Conservation (phyloP, 305 asterid species). For the Andrographis paniculata region DNA sequence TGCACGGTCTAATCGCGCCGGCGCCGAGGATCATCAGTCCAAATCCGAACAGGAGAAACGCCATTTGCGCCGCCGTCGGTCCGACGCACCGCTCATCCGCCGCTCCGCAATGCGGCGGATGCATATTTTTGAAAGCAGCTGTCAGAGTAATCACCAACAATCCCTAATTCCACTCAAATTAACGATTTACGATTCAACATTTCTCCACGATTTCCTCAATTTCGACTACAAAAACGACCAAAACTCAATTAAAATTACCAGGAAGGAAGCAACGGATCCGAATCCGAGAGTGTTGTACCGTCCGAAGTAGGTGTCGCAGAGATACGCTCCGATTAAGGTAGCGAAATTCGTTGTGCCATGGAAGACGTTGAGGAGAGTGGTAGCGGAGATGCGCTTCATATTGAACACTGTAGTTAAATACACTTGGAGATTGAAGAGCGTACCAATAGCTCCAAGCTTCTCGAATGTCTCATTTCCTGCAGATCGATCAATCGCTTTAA, state of each 20-base stretch:
- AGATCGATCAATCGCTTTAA: neutral
- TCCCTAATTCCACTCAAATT: conserved; percentile 14
- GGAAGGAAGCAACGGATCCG: conserved; percentile 23
- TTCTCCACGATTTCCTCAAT: neutral
- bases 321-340: conserved; percentile 23
- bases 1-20: conserved; percentile 50
- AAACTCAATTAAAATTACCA: conserved; percentile 11
- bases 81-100: conserved; percentile 27
- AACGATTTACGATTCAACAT: neutral
- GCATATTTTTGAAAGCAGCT: conserved; percentile 27
- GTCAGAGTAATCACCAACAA: conserved; percentile 19
- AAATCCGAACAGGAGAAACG: conserved; percentile 30
- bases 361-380: conserved; percentile 24
- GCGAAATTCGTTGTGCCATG: conserved; percentile 28
- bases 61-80: conserved; percentile 37
- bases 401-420: conserved; percentile 24
- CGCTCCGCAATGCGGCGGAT: conserved; percentile 38
- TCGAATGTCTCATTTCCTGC: conserved; percentile 26
- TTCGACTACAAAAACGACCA: neutral
- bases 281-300: conserved; percentile 27
- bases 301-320: conserved; percentile 26
- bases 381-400: conserved; percentile 18
- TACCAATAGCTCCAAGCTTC: conserved; percentile 30
- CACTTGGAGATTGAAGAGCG: conserved; percentile 22
- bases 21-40: conserved; percentile 37